Percentiles rank a stretch among this genome's conserved stretches.
These are phyloP conservation scores for Thelephora ganbajun DNA, from an alignment of 768 basidiomycete species.

Conservation along the genomic window DNA sequence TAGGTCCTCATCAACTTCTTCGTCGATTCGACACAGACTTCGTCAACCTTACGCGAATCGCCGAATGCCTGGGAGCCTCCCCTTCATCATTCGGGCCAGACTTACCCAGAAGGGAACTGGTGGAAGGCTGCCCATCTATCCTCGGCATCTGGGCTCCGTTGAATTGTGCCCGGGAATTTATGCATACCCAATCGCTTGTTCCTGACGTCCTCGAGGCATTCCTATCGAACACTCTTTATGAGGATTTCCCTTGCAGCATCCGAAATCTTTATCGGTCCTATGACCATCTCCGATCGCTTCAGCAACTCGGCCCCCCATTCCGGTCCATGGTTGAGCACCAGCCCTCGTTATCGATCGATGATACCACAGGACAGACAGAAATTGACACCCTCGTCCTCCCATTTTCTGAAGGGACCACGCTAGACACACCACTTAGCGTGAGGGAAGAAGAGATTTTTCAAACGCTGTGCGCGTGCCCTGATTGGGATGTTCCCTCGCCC, in stretches of 20 bases:
- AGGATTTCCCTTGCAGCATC: slow-evolving; percentile 48
- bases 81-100: slow-evolving; percentile 24
- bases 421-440: slow-evolving; percentile 45
- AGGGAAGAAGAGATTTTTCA: slow-evolving; percentile 63
- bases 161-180: slow-evolving; percentile 34
- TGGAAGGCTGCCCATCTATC: slow-evolving; percentile 37
- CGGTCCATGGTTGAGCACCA: slow-evolving; percentile 31
- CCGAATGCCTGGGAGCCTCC: slow-evolving; percentile 28
- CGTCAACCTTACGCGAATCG: slow-evolving; percentile 54
- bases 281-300: slow-evolving; percentile 30
- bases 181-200: slow-evolving; percentile 30
- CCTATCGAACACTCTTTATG: slow-evolving; percentile 45
- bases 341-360: slow-evolving; percentile 8
- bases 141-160: slow-evolving; percentile 64
- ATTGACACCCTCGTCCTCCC: slow-evolving; percentile 10
- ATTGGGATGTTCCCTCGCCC: slow-evolving; percentile 25
- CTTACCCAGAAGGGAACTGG: slow-evolving; percentile 34
- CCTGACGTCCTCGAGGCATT: slow-evolving; percentile 34
- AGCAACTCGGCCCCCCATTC: slow-evolving; percentile 56
- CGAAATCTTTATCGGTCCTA: slow-evolving; percentile 42
- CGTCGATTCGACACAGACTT: slow-evolving; percentile 72
- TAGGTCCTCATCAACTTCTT: slow-evolving; percentile 40
- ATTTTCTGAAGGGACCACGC: slow-evolving; percentile 10
- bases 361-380: not conserved
- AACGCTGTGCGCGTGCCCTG: slow-evolving; percentile 31